These are phyloP conservation scores for Tardiomyces depauwii DNA, from an alignment of 1,139 yeast genomes.

Conservation along the genomic window DNA sequence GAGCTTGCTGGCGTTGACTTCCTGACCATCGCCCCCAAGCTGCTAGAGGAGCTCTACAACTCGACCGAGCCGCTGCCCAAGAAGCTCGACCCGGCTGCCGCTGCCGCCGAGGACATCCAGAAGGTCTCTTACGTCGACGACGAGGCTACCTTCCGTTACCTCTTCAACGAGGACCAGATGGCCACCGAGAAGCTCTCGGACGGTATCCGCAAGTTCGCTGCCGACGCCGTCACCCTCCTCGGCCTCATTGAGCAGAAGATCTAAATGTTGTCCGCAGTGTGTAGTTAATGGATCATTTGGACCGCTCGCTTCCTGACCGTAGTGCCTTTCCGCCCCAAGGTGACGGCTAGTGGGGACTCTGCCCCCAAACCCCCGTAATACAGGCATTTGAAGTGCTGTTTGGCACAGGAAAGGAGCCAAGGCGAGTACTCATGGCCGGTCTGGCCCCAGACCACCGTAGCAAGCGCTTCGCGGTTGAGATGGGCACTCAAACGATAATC, in stretches of 20 bases:
- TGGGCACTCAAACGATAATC: too few relatives aligned
- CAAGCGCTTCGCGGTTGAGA: too few relatives aligned
- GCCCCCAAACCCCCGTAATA: too few relatives aligned
- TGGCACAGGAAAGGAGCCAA: too few relatives aligned
- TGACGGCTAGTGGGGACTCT: too few relatives aligned
- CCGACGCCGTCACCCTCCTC: constrained; percentile 82
- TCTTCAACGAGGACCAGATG: constrained; percentile 94
- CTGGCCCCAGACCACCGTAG: too few relatives aligned
- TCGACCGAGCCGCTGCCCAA: constrained; percentile 71
- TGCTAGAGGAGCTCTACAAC: constrained; percentile 80
- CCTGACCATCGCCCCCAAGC: constrained; percentile 89
- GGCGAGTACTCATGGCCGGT: too few relatives aligned
- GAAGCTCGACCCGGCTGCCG: constrained; percentile 57
- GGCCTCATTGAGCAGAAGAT: constrained; percentile 67
- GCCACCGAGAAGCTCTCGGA: constrained; percentile 96
- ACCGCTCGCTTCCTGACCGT: too few relatives aligned
- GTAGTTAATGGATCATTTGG: not conserved
- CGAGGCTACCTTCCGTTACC: constrained; percentile 86
- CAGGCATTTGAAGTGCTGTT: too few relatives aligned
- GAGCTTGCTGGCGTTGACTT: constrained; percentile 96
- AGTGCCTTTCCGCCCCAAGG: too few relatives aligned
- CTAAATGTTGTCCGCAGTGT: too few relatives aligned
- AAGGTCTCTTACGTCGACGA: constrained; percentile 76
- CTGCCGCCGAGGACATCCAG: constrained; percentile 43
- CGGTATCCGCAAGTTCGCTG: constrained; percentile 96